Base-by-base conservation (phyloP, 139 green algal genomes). In the Chlamydomonas incerta region DNA sequence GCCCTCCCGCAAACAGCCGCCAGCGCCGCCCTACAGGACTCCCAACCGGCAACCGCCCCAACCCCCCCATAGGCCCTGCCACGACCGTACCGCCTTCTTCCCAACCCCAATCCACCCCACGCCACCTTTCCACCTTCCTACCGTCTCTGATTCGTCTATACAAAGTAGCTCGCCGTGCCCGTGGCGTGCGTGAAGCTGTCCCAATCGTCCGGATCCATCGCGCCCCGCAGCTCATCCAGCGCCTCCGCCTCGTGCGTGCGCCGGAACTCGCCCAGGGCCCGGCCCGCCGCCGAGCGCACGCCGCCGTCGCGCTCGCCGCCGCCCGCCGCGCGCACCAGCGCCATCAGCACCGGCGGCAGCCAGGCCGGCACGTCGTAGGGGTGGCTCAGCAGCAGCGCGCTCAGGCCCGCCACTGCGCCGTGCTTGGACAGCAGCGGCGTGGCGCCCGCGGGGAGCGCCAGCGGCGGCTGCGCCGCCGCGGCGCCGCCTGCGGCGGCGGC, bases 281-380 rank as follows among this genome's bases (percentile, higher is more conserved):
- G 91, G 37, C 90, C 82, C 18, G 89, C 92, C 41, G 88, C 87
- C 2, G 50, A 35, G 17, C 76, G 80, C 55, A 92, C 58, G 11
- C 72, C 29, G 23, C 52, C 52, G 55, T 79, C 80, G 10, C 34
- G 34, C 26, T 67, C 75, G 29, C 63, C 68, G 62, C 60, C 81
- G 35, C 74, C 70, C 0, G 93, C 88, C 17, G 90, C 89, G 0
- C 80, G 72, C 24, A 95, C 91, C 55, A 98, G 90, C 41, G 90
- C 91, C 92, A 96, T 89, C 37, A 98, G 88, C 71, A 97, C 93
- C 18, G 92, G 80, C n/a, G 96, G 92, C 90, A 97, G 87, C 95
- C 95, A 98, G 52, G 31, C 23, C 10, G 95, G 96, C 47, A 96
- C 92, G 88, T 98, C 95, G 82, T 99, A 98, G 14, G 96, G 96